These are phyloP conservation scores for Aspergillaceae sp. DNA, from an alignment of 2,329 filamentous ascomycete species.

Conservation along the genomic window DNA sequence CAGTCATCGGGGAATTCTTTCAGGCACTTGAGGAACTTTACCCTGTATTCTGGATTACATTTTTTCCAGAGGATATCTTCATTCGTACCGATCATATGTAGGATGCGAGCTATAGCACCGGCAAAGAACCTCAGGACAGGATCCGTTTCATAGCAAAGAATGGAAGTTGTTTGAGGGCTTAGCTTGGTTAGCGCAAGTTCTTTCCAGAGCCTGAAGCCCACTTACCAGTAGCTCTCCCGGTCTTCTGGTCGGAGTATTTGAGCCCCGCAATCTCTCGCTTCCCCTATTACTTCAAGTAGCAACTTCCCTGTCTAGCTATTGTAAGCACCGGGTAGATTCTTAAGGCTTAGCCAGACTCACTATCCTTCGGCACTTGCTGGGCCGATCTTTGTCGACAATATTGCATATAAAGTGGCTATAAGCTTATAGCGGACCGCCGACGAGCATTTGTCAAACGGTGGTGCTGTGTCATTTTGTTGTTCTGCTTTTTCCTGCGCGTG, in stretches of 20 bases:
- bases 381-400: conserved; percentile 3
- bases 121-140: conserved; percentile 13
- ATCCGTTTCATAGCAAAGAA: conserved; percentile 9
- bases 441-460: not conserved
- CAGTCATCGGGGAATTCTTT: not conserved
- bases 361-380: conserved; percentile 8
- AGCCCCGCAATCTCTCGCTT: conserved; percentile 5
- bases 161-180: conserved; percentile 5
- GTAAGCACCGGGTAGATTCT: conserved; percentile 5
- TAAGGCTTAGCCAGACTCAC: conserved; percentile 5
- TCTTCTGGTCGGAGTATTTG: not conserved
- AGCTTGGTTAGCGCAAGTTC: too few species aligned
- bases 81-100: conserved; percentile 4
- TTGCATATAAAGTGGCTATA: not conserved
- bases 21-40: conserved; percentile 3
- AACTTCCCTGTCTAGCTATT: conserved; percentile 15
- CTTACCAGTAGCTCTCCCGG: not conserved
- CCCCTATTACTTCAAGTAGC: conserved; percentile 13
- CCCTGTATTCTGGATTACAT: conserved; percentile 2
- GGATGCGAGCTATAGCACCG: conserved; percentile 10
- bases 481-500: too few species aligned
- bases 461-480: conserved; percentile 1
- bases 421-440: not conserved
- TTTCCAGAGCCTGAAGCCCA: not conserved
- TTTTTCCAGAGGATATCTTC: conserved; percentile 3